These are phyloP conservation scores for Hanseniaspora lachancei DNA, from an alignment of 805 yeast species.

Conservation along the genomic window DNA sequence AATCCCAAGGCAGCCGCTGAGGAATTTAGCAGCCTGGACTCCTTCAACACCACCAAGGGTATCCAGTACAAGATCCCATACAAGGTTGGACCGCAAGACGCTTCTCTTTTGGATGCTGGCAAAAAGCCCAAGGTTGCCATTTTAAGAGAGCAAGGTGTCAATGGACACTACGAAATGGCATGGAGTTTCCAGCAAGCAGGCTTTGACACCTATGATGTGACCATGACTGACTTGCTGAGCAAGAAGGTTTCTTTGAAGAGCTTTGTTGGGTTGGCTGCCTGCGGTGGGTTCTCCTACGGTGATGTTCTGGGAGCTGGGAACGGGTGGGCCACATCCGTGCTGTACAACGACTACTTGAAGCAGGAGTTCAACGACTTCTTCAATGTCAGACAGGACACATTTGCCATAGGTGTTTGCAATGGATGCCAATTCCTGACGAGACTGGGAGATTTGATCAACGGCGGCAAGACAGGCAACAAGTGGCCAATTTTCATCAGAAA, in stretches of 20 bases:
- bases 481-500: slow-evolving; percentile 96
- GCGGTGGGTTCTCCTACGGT: slow-evolving; percentile 98
- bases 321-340: slow-evolving; percentile 96
- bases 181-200: slow-evolving; percentile 94
- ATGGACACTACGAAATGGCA: slow-evolving; percentile 97
- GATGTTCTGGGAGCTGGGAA: slow-evolving; percentile 98
- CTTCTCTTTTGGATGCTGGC: slow-evolving; percentile 18
- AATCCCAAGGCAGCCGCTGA: slow-evolving; percentile 83
- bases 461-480: slow-evolving; percentile 54
- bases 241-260: slow-evolving; percentile 61
- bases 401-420: slow-evolving; percentile 96
- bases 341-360: slow-evolving; percentile 68
- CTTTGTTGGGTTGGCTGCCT: slow-evolving; percentile 90
- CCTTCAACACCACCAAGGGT: slow-evolving; percentile 84
- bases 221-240: slow-evolving; percentile 79
- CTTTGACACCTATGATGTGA: slow-evolving; percentile 84
- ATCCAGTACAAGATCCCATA: slow-evolving; percentile 66
- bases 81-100: slow-evolving; percentile 34
- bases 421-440: slow-evolving; percentile 94
- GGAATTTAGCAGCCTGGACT: slow-evolving; percentile 53
- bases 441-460: slow-evolving; percentile 56
- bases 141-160: slow-evolving; percentile 95
- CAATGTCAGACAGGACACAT: slow-evolving; percentile 77
- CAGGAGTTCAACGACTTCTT: slow-evolving; percentile 68
- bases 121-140: slow-evolving; percentile 84